A percentile compares a stretch with the other conserved stretches of the same genome.
Conservation (phyloP, 768 basidiomycete genomes). For the Suillus variegatus region DNA sequence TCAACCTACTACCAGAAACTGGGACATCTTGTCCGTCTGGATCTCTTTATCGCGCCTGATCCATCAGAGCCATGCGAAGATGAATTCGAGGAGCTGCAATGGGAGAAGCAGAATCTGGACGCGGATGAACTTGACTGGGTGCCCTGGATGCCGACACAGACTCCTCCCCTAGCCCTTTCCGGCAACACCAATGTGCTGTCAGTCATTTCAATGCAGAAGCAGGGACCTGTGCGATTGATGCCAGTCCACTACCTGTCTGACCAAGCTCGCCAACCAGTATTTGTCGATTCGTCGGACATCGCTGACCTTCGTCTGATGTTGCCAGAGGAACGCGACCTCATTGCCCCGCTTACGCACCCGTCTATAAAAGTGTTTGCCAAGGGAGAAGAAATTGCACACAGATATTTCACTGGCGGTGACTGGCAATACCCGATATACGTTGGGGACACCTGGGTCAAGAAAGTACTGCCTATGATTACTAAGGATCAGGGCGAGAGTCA, state of each 20-base stretch:
- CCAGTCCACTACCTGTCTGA: conserved; percentile 22
- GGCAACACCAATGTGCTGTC: background rate
- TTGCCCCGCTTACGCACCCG: conserved; percentile 14
- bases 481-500: background rate
- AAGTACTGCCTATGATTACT: background rate
- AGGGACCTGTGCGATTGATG: background rate
- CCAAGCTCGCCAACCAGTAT: conserved; percentile 18
- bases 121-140: conserved; percentile 12
- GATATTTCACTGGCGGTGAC: conserved; percentile 11
- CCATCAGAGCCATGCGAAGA: conserved; percentile 19
- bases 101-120: background rate
- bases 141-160: conserved; percentile 5
- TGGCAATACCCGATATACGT: conserved; percentile 18
- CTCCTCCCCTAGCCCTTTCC: background rate
- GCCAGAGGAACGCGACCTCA: conserved; percentile 10
- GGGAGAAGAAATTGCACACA: conserved; percentile 19
- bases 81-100: background rate
- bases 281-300: conserved; percentile 16
- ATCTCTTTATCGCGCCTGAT: background rate
- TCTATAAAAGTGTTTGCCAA: conserved; percentile 9
- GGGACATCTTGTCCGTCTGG: background rate
- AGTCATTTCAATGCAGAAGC: conserved; percentile 9
- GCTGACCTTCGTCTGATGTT: conserved; percentile 9
- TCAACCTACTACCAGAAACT: conserved; percentile 3
- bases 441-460: conserved; percentile 23